Evolutionary conservation across 306 rosid genomes (phyloP), one percentile per base, ranked within the genome.

Genomic region (Lagenaria siceraria): DNA sequence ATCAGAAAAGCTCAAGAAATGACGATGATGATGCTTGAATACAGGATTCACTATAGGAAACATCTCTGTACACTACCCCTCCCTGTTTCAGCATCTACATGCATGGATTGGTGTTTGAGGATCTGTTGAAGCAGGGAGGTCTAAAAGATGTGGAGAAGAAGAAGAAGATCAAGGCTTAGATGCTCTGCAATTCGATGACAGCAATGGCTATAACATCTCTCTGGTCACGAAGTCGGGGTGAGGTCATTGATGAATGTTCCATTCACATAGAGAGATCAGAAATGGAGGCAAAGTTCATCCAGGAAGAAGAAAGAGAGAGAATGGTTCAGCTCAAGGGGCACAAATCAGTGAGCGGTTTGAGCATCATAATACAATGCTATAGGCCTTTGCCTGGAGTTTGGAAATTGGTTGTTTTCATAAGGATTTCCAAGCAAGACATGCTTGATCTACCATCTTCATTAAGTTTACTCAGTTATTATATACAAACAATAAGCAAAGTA

Each of bases 371-470:
- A 94, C 80, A 92, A 94, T 82, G 96, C 97, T 15, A 29, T 29
- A 92, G 90, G 98, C 92, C 98, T 61, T 84, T 89, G 85, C 90
- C 97, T 82, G 97, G 97, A n/a, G 96, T 90, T 78, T 91, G 92
- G 74, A 94, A 90, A 84, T 84, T 92, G 89, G 95, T 90, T 29
- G 95, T 84, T 81, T 89, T 92, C 93, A 94, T 90, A 89, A 87
- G 89, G 90, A 92, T 76, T 94, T 92, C 79, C 97, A 94, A 68
- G 84, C 93, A 17, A 92, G 77, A 82, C 88, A 90, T 72, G 78
- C 48, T n/a, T 35, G 65, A 74, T n/a, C 8, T 8, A 29, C 33
- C 33, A 59, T 25, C 36, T 59, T 59, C 65, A 59, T 11, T 59
- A 27, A 9, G 64, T 59, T n/a, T 59, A 59, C 35, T 59, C 64